Evolutionary conservation across 805 yeast species (phyloP).

Genomic region (Schwanniomyces sp.): DNA sequence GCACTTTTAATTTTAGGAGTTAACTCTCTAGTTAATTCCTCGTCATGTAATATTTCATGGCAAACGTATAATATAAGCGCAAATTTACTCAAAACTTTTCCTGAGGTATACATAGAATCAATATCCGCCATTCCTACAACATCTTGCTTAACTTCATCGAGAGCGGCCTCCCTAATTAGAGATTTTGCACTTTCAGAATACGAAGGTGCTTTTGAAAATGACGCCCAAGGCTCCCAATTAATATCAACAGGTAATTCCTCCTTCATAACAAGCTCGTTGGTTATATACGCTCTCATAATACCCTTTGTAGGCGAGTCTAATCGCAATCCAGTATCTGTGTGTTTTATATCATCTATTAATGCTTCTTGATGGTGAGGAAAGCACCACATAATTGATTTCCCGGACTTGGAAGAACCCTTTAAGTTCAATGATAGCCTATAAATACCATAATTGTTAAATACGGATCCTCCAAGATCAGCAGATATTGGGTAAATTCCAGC

Average conservation of each 20-base stretch:
- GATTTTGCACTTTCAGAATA: constrained; percentile 32
- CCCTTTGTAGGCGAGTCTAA: constrained; percentile 55
- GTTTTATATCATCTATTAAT: constrained; percentile 25
- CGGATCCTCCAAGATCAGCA: constrained; percentile 15
- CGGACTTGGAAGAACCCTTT: constrained; percentile 24
- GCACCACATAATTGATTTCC: constrained; percentile 44
- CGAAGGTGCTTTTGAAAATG: constrained; percentile 20
- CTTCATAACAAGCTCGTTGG: constrained; percentile 40
- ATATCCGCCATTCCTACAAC: constrained; percentile 57
- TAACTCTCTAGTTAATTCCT: constrained; percentile 47
- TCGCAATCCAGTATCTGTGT: constrained; percentile 27
- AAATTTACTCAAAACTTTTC: constrained; percentile 85
- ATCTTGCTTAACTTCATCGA: constrained; percentile 54
- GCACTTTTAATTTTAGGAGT: constrained; percentile 66
- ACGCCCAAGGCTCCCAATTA: constrained; percentile 58
- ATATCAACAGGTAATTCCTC: constrained; percentile 43
- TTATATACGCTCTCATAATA: constrained; percentile 42
- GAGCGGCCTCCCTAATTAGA: constrained; percentile 48
- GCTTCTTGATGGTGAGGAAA: constrained; percentile 52
- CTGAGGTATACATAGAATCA: constrained; percentile 89
- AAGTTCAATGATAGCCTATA: constrained; percentile 30
- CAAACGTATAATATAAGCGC: constrained; percentile 81
- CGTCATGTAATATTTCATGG: constrained; percentile 62
- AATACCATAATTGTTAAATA: constrained; percentile 18
- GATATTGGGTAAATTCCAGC: constrained; percentile 32